Evolutionary conservation across 75 land plant genomes (phyloP), one percentile per base, ranked within the genome.

Genomic region (Pinus albicaulis): DNA sequence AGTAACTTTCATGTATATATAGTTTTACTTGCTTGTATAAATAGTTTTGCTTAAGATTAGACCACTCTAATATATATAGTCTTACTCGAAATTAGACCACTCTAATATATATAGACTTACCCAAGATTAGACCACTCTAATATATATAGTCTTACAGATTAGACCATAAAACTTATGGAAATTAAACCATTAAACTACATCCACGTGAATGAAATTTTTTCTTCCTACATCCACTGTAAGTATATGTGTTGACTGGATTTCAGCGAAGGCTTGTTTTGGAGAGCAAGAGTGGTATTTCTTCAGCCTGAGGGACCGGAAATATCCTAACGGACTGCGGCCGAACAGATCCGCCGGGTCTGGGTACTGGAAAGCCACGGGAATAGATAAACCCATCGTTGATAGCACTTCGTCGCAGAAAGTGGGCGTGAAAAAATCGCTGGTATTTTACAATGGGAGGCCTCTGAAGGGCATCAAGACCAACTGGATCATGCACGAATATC

Each of bases 301-400:
- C 53, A 76, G 72, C 62, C 82, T 59, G 0, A 53, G 82, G 34
- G 72, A 80, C 24, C 73, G 81, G 48, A 84, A 63, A 71, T 82
- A 82, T 59, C 85, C 85, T 1, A 83, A 80, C 55, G 79, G 85
- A 4, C n/a, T 41, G 31, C 62, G 85, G 24, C 82, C 85, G 4
- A 83, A 81, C 63, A 56, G 85, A 17, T 79, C 79, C 1, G 76
- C 85, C 8, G 71, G 56, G 4, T 72, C 84, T 7, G 85, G 85
- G 6, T 83, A 79, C 79, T 83, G 85, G 85, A 83, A 83, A 74
- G 85, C 85, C 52, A 83, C 85, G 6, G 85, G 85, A 23, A 83
- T 72, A 6, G 85, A 83, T 16, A 81, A 76, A 65, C 76, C 84
- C 1, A 72, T 78, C 22, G 48, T 76, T 15, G 5, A 24, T 13